Evolutionary conservation across 139 green algal species (phyloP).

Genomic region (Gonium pectorale): DNA sequence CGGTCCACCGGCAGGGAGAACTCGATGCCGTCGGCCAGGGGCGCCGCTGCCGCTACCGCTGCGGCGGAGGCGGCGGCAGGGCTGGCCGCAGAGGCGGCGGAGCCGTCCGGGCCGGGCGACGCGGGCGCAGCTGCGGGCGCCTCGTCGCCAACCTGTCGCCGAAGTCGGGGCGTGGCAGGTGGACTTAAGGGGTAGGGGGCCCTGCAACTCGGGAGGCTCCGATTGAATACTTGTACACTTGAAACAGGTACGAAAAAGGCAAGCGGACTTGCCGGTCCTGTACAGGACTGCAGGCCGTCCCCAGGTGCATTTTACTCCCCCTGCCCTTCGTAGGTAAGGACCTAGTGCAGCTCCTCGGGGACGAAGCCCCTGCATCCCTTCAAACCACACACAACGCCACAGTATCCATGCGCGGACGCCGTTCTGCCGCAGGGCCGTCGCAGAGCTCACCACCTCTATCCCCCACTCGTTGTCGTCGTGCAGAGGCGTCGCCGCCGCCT

Average conservation of each 20-base stretch:
- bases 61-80: neutral
- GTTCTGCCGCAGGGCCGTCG: neutral
- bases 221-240: no score
- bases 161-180: neutral
- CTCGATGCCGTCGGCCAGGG: constrained; percentile 70
- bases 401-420: neutral
- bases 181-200: neutral
- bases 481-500: constrained; percentile 59
- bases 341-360: no score
- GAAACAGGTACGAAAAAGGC: neutral
- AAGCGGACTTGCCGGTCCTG: neutral
- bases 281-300: neutral
- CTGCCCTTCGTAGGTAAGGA: neutral
- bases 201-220: neutral
- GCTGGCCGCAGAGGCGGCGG: neutral
- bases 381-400: neutral
- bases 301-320: neutral
- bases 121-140: neutral
- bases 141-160: neutral
- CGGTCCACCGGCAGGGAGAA: constrained; percentile 64
- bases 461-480: constrained; percentile 95
- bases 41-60: neutral
- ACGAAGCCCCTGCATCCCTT: neutral
- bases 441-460: constrained; percentile 74
- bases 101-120: neutral